phyloP scores from a whole-genome alignment of 2,329 filamentous ascomycete genomes.

The Colletotrichum acutatum region DNA sequence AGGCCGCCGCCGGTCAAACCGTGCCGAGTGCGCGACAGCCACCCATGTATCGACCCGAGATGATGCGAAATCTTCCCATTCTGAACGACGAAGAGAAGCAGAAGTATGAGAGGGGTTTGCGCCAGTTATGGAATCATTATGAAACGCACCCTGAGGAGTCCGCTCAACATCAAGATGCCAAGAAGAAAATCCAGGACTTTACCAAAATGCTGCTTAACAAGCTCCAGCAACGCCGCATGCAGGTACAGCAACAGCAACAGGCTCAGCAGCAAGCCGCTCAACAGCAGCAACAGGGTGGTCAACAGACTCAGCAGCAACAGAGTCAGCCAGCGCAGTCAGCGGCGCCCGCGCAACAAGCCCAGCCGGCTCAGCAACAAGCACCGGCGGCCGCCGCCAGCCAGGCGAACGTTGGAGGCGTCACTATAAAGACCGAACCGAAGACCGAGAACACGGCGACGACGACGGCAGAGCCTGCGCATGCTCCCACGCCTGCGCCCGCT shows the following conservation, averaged over 20 bases:
- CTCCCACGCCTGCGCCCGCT: slow-evolving; percentile 15
- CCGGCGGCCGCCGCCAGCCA: slow-evolving; percentile 21
- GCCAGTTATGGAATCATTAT: slow-evolving; percentile 63
- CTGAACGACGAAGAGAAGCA: slow-evolving; percentile 65
- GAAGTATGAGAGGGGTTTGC: slow-evolving; percentile 69
- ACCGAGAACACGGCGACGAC: slow-evolving; percentile 16
- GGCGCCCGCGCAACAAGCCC: slow-evolving; percentile 38
- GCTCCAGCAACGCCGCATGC: slow-evolving; percentile 52
- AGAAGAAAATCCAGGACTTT: slow-evolving; percentile 70
- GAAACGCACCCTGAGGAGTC: slow-evolving; percentile 60
- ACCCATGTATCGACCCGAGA: slow-evolving; percentile 61
- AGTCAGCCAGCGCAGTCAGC: slow-evolving; percentile 36
- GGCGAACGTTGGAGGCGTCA: slow-evolving; percentile 14
- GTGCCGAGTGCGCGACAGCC: slow-evolving; percentile 42
- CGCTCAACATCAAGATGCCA: slow-evolving; percentile 60
- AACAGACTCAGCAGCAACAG: slow-evolving; percentile 32
- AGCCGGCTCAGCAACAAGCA: slow-evolving; percentile 35
- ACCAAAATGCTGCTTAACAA: slow-evolving; percentile 67
- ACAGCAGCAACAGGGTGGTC: slow-evolving; percentile 37
- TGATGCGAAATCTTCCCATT: slow-evolving; percentile 61
- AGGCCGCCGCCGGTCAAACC: slow-evolving; percentile 36
- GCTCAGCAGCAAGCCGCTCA: slow-evolving; percentile 41
- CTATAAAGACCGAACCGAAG: slow-evolving; percentile 30
- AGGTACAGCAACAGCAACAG: slow-evolving; percentile 48
- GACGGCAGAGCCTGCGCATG: slow-evolving; percentile 28